These are phyloP conservation scores for Psilocybe sp. DNA, from an alignment of 768 basidiomycete genomes.

Conservation along the genomic window DNA sequence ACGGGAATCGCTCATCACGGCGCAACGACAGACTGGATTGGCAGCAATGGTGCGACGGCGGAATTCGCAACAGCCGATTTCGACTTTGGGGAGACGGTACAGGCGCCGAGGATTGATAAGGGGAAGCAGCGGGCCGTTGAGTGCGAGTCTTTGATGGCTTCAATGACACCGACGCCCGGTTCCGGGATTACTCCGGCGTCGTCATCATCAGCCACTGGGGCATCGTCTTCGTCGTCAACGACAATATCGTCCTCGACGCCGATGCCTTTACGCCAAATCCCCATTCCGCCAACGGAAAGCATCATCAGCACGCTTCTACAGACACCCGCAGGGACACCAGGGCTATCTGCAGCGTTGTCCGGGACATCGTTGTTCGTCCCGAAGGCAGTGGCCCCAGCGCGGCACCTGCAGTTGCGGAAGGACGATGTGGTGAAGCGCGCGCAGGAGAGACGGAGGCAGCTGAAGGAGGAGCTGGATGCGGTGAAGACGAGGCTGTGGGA, in stretches of 20 bases:
- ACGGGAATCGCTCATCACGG: constrained; percentile 11
- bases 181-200: too few relatives aligned
- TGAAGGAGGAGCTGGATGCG: constrained; percentile 53
- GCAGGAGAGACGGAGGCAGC: constrained; percentile 45
- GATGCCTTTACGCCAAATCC: background rate
- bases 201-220: too few relatives aligned
- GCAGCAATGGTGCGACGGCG: background rate
- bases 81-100: background rate
- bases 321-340: background rate
- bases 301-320: background rate
- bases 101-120: background rate
- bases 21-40: constrained; percentile 3
- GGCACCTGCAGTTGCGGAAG: constrained; percentile 19
- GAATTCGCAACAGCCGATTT: constrained; percentile 1
- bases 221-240: background rate
- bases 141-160: background rate
- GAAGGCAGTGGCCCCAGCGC: constrained; percentile 2
- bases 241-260: background rate
- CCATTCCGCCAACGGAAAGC: background rate
- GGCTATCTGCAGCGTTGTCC: background rate
- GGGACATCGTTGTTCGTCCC: background rate
- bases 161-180: background rate
- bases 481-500: constrained; percentile 75
- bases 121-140: background rate
- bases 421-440: constrained; percentile 48